These are phyloP conservation scores for Hemileccinum rubropunctum DNA, from an alignment of 768 basidiomycete species.

Conservation along the genomic window DNA sequence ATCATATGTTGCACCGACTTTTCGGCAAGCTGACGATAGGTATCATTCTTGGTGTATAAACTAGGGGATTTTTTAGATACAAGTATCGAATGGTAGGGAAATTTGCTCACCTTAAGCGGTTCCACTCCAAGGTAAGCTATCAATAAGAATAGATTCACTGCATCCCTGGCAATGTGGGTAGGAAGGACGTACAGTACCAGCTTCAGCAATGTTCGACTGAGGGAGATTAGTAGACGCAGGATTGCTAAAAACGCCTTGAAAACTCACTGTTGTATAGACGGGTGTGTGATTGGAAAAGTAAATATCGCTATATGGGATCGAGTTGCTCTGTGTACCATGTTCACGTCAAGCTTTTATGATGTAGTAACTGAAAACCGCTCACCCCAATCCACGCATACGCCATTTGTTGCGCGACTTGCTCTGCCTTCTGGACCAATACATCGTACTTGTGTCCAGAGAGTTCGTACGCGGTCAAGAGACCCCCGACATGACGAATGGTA, in stretches of 20 bases:
- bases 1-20: constrained; percentile 53
- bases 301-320: constrained; percentile 37
- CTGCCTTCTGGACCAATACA: constrained; percentile 56
- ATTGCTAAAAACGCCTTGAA: background rate
- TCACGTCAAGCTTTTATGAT: background rate
- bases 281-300: constrained; percentile 39
- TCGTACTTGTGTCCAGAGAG: constrained; percentile 53
- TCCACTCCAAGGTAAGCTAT: constrained; percentile 63
- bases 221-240: background rate
- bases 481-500: constrained; percentile 70
- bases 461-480: constrained; percentile 66
- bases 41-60: constrained; percentile 57
- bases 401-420: constrained; percentile 62
- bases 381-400: constrained; percentile 60
- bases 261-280: constrained; percentile 30
- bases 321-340: constrained; percentile 25
- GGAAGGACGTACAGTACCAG: constrained; percentile 39
- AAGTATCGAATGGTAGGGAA: background rate
- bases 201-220: constrained; percentile 46
- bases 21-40: constrained; percentile 52
- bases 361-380: constrained; percentile 14
- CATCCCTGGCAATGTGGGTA: background rate
- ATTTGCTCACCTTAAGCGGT: constrained; percentile 37
- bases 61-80: constrained; percentile 5
- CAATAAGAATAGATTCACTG: background rate